phyloP scores from a whole-genome alignment of 1,139 yeast genomes.

The Martiniozyma asiatica region DNA sequence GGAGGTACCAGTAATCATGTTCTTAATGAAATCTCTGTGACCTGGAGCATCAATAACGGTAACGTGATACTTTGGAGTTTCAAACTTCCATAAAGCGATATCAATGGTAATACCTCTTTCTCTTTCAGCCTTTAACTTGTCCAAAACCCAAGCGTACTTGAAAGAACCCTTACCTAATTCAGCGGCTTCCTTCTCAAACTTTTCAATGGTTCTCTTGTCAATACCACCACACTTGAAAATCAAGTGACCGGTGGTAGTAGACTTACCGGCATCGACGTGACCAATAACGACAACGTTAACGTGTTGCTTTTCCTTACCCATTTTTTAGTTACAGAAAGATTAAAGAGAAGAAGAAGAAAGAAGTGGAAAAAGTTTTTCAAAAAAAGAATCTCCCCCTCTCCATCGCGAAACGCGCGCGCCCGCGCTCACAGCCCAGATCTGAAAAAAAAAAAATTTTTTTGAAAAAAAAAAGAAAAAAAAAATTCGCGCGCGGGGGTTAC shows the following conservation, averaged over 20 bases:
- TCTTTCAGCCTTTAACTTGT: slow-evolving; percentile 90
- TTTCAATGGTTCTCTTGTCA: slow-evolving; percentile 94
- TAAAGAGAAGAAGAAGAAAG: slow-evolving; percentile 1
- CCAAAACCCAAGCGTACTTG: slow-evolving; percentile 98
- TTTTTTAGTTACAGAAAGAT: slow-evolving; percentile 6
- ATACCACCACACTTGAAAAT: slow-evolving; percentile 81
- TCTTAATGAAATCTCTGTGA: slow-evolving; percentile 95
- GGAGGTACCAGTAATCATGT: slow-evolving; percentile 88
- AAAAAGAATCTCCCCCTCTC: too few species aligned
- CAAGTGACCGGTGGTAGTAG: slow-evolving; percentile 98
- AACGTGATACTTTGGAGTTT: slow-evolving; percentile 87
- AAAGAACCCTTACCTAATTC: slow-evolving; percentile 97
- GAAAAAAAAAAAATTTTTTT: slow-evolving; percentile 1
- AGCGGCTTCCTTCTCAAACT: slow-evolving; percentile 96
- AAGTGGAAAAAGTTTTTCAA: slow-evolving; percentile 1
- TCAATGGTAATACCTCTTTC: slow-evolving; percentile 96
- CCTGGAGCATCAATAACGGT: slow-evolving; percentile 94
- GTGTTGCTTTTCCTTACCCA: slow-evolving; percentile 87
- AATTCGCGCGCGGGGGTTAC: too few species aligned
- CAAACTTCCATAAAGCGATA: slow-evolving; percentile 92
- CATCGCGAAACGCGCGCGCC: too few species aligned
- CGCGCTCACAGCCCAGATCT: too few species aligned
- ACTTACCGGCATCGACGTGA: slow-evolving; percentile 99
- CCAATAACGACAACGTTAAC: slow-evolving; percentile 99
- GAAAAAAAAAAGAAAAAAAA: neutral